phyloP scores from a whole-genome alignment of 2,329 filamentous ascomycete species.

The Beauveria sp. region DNA sequence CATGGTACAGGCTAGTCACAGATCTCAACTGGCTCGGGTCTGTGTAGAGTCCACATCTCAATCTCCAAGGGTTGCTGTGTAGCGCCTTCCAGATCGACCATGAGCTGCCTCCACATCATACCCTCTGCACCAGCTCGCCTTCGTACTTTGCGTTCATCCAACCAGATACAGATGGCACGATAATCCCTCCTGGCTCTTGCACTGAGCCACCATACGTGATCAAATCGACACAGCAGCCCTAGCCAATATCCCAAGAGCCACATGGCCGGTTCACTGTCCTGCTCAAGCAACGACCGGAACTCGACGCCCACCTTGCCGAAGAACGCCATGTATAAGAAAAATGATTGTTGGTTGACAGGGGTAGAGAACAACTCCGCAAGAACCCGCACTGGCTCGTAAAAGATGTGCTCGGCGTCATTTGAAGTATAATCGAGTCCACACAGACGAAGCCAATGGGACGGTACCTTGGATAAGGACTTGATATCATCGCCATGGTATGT shows the following conservation, averaged over 20 bases:
- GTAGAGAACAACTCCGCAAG: constrained; percentile 11
- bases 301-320: constrained; percentile 15
- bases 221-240: constrained; percentile 18
- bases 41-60: background rate
- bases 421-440: constrained; percentile 9
- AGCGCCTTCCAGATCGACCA: constrained; percentile 16
- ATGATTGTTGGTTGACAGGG: constrained; percentile 11
- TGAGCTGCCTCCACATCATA: constrained; percentile 16
- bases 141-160: constrained; percentile 12
- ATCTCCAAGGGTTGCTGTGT: background rate
- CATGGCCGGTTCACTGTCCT: constrained; percentile 16
- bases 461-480: constrained; percentile 10
- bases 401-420: constrained; percentile 5
- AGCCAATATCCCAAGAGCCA: constrained; percentile 21
- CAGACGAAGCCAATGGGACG: constrained; percentile 12
- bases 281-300: constrained; percentile 16
- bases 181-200: constrained; percentile 15
- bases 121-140: constrained; percentile 14
- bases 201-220: constrained; percentile 19
- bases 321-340: constrained; percentile 17
- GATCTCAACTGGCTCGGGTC: background rate
- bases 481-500: constrained; percentile 10
- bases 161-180: constrained; percentile 15
- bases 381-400: constrained; percentile 14
- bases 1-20: background rate